phyloP scores from a whole-genome alignment of 2,329 filamentous ascomycete species.

The Xylariaceae sp. region DNA sequence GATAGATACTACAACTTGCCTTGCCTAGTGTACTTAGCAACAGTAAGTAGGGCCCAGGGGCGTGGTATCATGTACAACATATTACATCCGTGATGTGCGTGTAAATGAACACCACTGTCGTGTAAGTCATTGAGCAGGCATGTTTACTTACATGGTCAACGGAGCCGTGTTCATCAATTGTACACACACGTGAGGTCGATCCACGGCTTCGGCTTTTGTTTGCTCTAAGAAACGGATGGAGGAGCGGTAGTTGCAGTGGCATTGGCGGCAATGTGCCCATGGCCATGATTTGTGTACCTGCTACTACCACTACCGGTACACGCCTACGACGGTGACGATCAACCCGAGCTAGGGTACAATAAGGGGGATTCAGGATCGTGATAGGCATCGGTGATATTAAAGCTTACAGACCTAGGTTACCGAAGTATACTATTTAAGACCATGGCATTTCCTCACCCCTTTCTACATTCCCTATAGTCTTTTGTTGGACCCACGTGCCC shows the following conservation, averaged over 20 bases:
- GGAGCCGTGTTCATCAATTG: no score
- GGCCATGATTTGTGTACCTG: not conserved
- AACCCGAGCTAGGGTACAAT: not conserved
- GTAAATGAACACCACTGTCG: no score
- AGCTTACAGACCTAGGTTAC: not conserved
- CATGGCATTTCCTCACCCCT: not conserved
- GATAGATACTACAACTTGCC: no score
- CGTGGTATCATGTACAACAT: slow-evolving; percentile 4
- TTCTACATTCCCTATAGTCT: not conserved
- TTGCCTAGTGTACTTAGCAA: no score
- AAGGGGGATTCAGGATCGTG: slow-evolving; percentile 15
- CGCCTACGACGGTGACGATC: not conserved
- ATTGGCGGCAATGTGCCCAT: slow-evolving; percentile 23
- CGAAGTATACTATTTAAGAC: slow-evolving; percentile 7
- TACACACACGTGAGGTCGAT: no score
- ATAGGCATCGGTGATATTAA: not conserved
- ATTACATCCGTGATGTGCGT: not conserved
- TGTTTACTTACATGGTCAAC: no score
- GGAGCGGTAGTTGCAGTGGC: slow-evolving; percentile 14
- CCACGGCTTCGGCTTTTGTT: slow-evolving; percentile 1
- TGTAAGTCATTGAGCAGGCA: no score
- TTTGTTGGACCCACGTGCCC: not conserved
- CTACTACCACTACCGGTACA: not conserved
- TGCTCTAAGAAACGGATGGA: slow-evolving; percentile 5
- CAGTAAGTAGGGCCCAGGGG: no score